phyloP scores from a whole-genome alignment of 495 filamentous ascomycete genomes.

The Durotheca rogersii region DNA sequence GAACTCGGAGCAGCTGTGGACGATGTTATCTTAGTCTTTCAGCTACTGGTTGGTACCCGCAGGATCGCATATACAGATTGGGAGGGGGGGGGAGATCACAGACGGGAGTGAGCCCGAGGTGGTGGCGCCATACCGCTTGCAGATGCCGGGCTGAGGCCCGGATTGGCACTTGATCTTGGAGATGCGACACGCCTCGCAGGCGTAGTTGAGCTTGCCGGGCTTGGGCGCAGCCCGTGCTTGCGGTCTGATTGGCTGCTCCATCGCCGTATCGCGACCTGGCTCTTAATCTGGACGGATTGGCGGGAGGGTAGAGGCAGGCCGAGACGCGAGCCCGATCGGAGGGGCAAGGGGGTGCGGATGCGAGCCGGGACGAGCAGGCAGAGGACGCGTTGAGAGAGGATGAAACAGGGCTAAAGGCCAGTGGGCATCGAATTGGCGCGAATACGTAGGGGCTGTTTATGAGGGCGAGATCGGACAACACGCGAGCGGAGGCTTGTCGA shows the following conservation, averaged over 20 bases:
- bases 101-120: background rate
- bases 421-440: too few relatives aligned
- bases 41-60: background rate
- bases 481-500: too few relatives aligned
- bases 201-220: conserved; percentile 39
- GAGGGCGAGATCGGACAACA: too few relatives aligned
- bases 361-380: too few relatives aligned
- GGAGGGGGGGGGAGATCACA: background rate
- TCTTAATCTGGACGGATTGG: background rate
- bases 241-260: conserved; percentile 12
- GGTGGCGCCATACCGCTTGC: conserved; percentile 43
- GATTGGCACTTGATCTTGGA: conserved; percentile 50
- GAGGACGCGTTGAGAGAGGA: too few relatives aligned
- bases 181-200: conserved; percentile 49
- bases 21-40: conserved; percentile 15
- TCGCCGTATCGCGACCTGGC: background rate
- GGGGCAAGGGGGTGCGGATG: too few relatives aligned
- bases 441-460: too few relatives aligned
- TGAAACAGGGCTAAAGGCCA: too few relatives aligned
- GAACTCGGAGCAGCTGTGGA: conserved; percentile 51
- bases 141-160: conserved; percentile 44
- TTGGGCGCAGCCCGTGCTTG: conserved; percentile 15
- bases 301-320: background rate
- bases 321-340: background rate
- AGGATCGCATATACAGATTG: background rate